A percentile compares a stretch with the other conserved stretches of the same genome.
Conservation (phyloP, 805 yeast species). For the Lachancea sp. region DNA sequence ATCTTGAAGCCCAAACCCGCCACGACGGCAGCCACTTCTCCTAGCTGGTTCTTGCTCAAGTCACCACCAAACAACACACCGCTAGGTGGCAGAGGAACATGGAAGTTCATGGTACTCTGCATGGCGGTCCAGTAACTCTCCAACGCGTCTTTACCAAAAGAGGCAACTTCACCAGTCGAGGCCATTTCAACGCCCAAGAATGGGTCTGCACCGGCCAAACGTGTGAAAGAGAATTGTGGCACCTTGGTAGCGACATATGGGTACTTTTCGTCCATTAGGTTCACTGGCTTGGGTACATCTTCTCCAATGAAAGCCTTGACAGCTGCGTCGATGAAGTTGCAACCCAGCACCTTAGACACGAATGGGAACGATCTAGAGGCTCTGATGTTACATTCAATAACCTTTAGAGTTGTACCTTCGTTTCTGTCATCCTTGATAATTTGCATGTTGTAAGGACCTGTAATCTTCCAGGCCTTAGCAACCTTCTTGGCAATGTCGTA, state of each 20-base stretch:
- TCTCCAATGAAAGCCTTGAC: conserved; percentile 72
- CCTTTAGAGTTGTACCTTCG: conserved; percentile 70
- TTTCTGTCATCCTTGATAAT: conserved; percentile 71
- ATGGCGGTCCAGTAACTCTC: conserved; percentile 98
- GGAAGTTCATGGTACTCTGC: conserved; percentile 95
- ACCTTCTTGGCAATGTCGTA: conserved; percentile 89
- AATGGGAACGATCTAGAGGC: conserved; percentile 99
- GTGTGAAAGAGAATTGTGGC: conserved; percentile 96
- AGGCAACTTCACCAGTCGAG: conserved; percentile 97
- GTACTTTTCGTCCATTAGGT: conserved; percentile 72
- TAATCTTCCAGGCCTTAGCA: conserved; percentile 88
- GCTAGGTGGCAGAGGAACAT: conserved; percentile 82
- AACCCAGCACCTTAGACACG: conserved; percentile 93
- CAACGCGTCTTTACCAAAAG: conserved; percentile 76
- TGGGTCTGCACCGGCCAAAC: conserved; percentile 99
- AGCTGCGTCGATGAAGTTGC: conserved; percentile 91
- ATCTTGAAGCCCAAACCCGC: conserved; percentile 68
- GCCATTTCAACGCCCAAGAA: conserved; percentile 99
- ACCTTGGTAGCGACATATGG: conserved; percentile 93
- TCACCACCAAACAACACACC: conserved; percentile 96
- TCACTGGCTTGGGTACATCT: conserved; percentile 69
- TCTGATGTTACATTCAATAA: conserved; percentile 96
- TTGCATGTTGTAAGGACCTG: conserved; percentile 99
- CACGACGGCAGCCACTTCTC: conserved; percentile 63
- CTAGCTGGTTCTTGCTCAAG: conserved; percentile 60